Base-by-base conservation (phyloP, 768 basidiomycete species). In the Mrakia hoshinonis region DNA sequence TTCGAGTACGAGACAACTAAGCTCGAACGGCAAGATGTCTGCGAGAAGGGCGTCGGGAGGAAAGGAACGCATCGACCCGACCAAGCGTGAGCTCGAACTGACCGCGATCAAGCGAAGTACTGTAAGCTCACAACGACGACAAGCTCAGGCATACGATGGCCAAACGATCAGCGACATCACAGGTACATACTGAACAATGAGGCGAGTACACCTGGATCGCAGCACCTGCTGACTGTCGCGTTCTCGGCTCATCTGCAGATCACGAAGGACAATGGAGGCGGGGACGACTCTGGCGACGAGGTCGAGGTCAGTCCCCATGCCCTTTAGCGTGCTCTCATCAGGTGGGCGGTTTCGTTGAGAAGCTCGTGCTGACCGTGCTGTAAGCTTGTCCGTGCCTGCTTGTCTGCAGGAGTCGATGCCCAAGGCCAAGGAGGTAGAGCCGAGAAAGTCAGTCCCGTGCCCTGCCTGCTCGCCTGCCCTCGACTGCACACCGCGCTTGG, bases 241-340 rank as follows among this genome's bases (percentile, higher is more conserved):
- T n/a, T n/a, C 38, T 48, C 22, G 4, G 10, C 29, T 55, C 29
- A 22, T 29, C 46, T 43, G 6, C 47, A 69, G 68, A 69, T 69
- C 47, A 62, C 68, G 2, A 49, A 43, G 48, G 68, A 69, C 15
- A 51, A 51, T 36, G 68, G 68, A 36, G 68, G 47, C 34, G 47
- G 29, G 5, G 61, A 46, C 47, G 60, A 46, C 22, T 34, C 29
- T 6, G 61, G 49, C 18, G 68, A 69, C 31, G 61, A 69, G 2
- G 31, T 43, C 38, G 36, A 38, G 15, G 34, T n/a, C 61, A 39
- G 18, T 62, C 15, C 24, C 38, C 31, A 31, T 36, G 18, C n/a
- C 15, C 24, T 34, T 34, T 26, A 9, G 47, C 43, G 4, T 47
- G 11, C 3, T 18, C 31, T 22, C 22, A 18, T 18, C 11, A 43